Evolutionary conservation across 2,329 filamentous ascomycete species (phyloP), one percentile per base, ranked within the genome.

Genomic region (Pseudocercospora macadamiae): DNA sequence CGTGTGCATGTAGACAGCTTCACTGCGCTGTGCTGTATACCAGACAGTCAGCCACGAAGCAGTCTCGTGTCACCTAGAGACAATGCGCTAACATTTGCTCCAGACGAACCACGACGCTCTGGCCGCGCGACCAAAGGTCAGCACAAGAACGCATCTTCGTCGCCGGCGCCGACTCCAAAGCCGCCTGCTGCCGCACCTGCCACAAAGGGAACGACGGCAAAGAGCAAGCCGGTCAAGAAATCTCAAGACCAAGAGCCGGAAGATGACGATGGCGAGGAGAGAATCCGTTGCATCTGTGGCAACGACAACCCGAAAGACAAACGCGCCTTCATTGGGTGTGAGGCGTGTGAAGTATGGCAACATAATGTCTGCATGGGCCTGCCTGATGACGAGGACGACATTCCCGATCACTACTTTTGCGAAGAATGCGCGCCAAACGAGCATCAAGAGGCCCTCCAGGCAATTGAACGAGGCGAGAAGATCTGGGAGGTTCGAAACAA

Each of bases 101-200:
- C 75, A 89, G 86, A 89, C 66, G 93, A 97, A 83, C 90, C 92
- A 59, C 89, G 95, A 75, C 90, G 95, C 73, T 99, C 95, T 42
- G 93, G 95, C 65, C 89, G 95, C 71, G 92, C 93, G 70, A 99
- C 95, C 64, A 99, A 99, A 74, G 95, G 95, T 73, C 93, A 97
- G 70, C 92, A 97, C 76, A 96, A 96, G 76, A 89, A 89, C 65
- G 88, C 96, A 71, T 82, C 89, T 56, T 83, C 90, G 67, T 75
- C 77, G 14, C 73, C 79, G 9, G 70, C 72, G 28, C 71, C 73
- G 4, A 67, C 65, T 28, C 56, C 66, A 32, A 66, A 65, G 53
- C 59, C 78, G 54, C 78, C 80, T 65, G 80, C 79, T 68, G 68
- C 73, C 44, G 78, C 76, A 57, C 71, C 76, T 58, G 83, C 82